Conservation (phyloP, 306 rosid genomes). For the Phaseolus lunatus region DNA sequence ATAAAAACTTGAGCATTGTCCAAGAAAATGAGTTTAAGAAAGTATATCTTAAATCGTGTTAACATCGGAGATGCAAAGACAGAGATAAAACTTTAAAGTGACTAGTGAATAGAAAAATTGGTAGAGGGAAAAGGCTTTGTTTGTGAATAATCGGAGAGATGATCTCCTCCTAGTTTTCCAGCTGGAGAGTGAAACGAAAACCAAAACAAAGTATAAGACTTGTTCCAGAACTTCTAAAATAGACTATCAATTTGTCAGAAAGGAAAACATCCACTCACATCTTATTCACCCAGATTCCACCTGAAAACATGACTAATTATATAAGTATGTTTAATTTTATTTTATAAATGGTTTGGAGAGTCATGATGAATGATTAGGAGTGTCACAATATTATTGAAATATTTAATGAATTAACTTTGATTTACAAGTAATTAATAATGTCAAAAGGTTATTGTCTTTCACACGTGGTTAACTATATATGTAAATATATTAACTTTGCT, state of each 20-base stretch:
- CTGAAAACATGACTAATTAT: too few species aligned
- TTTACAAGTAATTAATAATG: too few species aligned
- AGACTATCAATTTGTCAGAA: neutral
- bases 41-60: conserved; percentile 8
- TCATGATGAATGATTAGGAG: too few species aligned
- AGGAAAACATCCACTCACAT: too few species aligned
- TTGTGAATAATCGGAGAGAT: conserved; percentile 10
- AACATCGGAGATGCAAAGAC: neutral
- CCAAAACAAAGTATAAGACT: neutral
- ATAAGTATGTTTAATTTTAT: too few species aligned
- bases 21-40: conserved; percentile 1
- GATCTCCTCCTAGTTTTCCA: conserved; percentile 25
- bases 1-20: neutral
- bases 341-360: too few species aligned
- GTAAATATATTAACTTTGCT: too few species aligned
- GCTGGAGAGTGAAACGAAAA: conserved; percentile 21
- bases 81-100: conserved; percentile 13
- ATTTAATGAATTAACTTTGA: too few species aligned
- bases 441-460: too few species aligned
- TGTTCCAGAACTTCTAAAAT: conserved; percentile 23
- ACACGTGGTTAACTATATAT: too few species aligned
- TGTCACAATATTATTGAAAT: too few species aligned
- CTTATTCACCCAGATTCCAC: too few species aligned
- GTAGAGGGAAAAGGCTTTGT: neutral
- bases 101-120: neutral